Evolutionary conservation across 306 rosid species (phyloP).

Genomic region (Purshia tridentata): DNA sequence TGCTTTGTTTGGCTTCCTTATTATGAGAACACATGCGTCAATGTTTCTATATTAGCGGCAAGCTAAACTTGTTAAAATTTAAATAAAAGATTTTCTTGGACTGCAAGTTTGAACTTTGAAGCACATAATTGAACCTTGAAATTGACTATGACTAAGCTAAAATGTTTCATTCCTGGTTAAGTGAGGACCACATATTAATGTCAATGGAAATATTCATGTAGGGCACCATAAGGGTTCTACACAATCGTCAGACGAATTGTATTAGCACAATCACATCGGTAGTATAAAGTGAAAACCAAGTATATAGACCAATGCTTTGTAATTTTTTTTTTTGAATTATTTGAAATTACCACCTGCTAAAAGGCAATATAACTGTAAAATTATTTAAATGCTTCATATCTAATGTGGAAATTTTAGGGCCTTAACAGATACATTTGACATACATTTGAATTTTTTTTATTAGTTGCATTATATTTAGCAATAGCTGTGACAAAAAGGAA

Average conservation of each 20-base stretch:
- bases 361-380: background rate
- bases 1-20: background rate
- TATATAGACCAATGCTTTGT: background rate
- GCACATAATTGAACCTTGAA: background rate
- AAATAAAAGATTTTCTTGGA: background rate
- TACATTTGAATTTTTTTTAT: background rate
- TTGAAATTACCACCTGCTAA: background rate
- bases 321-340: background rate
- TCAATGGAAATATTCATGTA: background rate
- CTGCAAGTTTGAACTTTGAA: background rate
- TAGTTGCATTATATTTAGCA: background rate
- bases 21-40: background rate
- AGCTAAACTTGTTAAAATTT: background rate
- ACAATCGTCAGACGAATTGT: background rate
- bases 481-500: background rate
- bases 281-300: background rate
- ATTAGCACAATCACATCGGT: background rate
- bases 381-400: background rate
- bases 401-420: background rate
- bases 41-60: background rate
- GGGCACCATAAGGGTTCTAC: background rate
- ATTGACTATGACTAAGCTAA: background rate
- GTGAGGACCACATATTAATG: background rate
- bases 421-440: background rate
- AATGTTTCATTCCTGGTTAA: background rate